A percentile compares a stretch with the other conserved stretches of the same genome.
These are phyloP conservation scores for Aegilops sharonensis DNA, from an alignment of 176 grass and related monocot genomes.

Conservation along the genomic window DNA sequence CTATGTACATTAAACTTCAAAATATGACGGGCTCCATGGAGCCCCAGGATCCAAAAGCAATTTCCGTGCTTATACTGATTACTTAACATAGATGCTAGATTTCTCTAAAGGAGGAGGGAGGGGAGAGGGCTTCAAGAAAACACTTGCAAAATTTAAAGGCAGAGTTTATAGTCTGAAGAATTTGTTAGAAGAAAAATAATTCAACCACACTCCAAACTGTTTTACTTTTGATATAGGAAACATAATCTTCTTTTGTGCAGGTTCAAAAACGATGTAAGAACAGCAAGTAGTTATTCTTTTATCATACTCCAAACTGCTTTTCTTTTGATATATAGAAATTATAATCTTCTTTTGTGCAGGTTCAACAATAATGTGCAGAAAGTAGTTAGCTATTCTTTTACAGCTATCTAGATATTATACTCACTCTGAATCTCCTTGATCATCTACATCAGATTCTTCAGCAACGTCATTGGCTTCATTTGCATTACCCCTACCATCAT, in stretches of 20 bases:
- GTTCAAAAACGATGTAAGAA: background rate
- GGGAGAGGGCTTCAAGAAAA: background rate
- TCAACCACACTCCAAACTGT: background rate
- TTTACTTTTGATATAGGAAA: background rate
- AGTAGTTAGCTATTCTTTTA: background rate
- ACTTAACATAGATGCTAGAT: background rate
- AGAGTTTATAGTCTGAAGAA: background rate
- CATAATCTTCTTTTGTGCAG: background rate
- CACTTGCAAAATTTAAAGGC: background rate
- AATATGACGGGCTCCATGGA: too few relatives aligned
- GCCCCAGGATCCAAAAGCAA: too few relatives aligned
- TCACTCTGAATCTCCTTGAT: constrained; percentile 91
- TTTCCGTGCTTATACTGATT: background rate
- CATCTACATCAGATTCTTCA: constrained; percentile 85
- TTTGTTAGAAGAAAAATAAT: background rate
- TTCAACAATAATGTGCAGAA: background rate
- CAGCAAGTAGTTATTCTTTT: background rate
- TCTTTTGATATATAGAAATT: background rate
- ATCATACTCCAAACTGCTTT: too few relatives aligned
- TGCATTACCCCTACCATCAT: constrained; percentile 53
- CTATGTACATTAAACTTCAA: too few relatives aligned
- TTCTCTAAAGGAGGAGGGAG: constrained; percentile 19
- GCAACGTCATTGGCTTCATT: constrained; percentile 50
- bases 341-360: background rate
- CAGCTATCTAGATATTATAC: constrained; percentile 27